Percentiles rank a stretch among this genome's conserved stretches.
Conservation (phyloP, 768 basidiomycete genomes). For the Boletus rubroflammeus region DNA sequence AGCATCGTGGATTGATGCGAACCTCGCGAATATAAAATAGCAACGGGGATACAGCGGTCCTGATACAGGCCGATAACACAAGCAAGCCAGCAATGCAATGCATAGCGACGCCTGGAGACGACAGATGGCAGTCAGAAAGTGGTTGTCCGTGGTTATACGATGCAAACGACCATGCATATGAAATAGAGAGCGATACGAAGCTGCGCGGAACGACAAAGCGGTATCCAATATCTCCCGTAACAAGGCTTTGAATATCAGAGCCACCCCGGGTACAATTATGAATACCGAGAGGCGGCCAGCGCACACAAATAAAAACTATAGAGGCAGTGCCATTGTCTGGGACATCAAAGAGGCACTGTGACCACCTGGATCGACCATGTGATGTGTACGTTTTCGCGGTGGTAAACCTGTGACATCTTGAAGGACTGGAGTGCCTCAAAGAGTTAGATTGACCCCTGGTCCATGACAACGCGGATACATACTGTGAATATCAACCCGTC, state of each 20-base stretch:
- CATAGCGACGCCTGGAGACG: slow-evolving; percentile 5
- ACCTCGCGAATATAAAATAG: slow-evolving; percentile 16
- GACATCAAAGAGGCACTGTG: slow-evolving; percentile 50
- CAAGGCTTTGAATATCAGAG: slow-evolving; percentile 13
- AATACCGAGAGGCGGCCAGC: slow-evolving; percentile 22
- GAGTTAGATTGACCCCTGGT: slow-evolving; percentile 6
- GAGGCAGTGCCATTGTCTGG: slow-evolving; percentile 52
- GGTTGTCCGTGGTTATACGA: slow-evolving; percentile 17
- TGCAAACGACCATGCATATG: slow-evolving; percentile 14
- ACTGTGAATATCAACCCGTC: slow-evolving; percentile 33
- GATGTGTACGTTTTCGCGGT: slow-evolving; percentile 59
- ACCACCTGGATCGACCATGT: slow-evolving; percentile 57
- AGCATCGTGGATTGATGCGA: slow-evolving; percentile 13
- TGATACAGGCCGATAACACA: slow-evolving; percentile 23
- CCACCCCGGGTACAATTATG: slow-evolving; percentile 15
- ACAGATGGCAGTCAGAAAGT: slow-evolving; percentile 5
- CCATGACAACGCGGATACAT: slow-evolving; percentile 13
- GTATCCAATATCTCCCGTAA: slow-evolving; percentile 10
- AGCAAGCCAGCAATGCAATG: slow-evolving; percentile 15
- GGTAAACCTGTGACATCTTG: slow-evolving; percentile 54
- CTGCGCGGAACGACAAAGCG: slow-evolving; percentile 10
- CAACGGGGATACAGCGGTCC: slow-evolving; percentile 20
- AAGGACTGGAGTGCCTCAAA: slow-evolving; percentile 19
- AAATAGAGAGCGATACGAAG: slow-evolving; percentile 11
- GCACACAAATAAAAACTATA: slow-evolving; percentile 34